Evolutionary conservation across 192 early-diverging fungal genomes (phyloP), one percentile per base, ranked within the genome.

Genomic region (Jimgerdemannia flammicorona): DNA sequence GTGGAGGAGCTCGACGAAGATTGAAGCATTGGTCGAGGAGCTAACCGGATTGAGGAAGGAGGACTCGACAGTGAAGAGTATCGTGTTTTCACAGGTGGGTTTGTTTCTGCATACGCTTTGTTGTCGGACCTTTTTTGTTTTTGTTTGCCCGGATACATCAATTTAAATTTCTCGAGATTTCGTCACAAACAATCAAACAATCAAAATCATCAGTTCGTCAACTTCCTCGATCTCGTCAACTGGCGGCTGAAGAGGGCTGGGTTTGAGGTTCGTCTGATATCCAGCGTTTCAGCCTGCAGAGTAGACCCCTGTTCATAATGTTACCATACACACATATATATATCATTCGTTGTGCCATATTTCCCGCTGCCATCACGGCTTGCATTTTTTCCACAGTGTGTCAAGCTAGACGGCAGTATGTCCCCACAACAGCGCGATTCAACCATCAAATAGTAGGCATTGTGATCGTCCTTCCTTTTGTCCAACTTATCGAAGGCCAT

Each of bases 1-100:
- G 7, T 98, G 96, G 96, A 80, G 92, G 49, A 95, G 93, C 65
- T 94, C 92, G 41, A 95, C 96, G 66, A 98, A 98, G 79, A 98
- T 98, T 74, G 95, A 98, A 79, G 95, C 95, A 0, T 86, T 98
- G 14, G 93, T 96, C 7, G 95, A 97, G 80, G 95, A 98, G 66
- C 84, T 97, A 40, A 91, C 90, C 19, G 80, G 79, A 4, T 86
- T 94, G 42, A 90, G 92, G 63, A 83, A 86, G n/a, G 87, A 91
- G 19, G 88, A 91, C 43, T 84, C 88, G 8, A 94, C 93, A 3
- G 86, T 91, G 69, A 98, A 98, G 86, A 91, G 77, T 63, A 81
- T 84, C 75, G 80, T 81, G 0, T 84, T 84, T 72, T 81, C 83
- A 29, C 78, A 82, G 77, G 77, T 74, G 67, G 68, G 20, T 2